phyloP scores from a whole-genome alignment of 2,329 filamentous ascomycete genomes.

The Trichoderma gracile region DNA sequence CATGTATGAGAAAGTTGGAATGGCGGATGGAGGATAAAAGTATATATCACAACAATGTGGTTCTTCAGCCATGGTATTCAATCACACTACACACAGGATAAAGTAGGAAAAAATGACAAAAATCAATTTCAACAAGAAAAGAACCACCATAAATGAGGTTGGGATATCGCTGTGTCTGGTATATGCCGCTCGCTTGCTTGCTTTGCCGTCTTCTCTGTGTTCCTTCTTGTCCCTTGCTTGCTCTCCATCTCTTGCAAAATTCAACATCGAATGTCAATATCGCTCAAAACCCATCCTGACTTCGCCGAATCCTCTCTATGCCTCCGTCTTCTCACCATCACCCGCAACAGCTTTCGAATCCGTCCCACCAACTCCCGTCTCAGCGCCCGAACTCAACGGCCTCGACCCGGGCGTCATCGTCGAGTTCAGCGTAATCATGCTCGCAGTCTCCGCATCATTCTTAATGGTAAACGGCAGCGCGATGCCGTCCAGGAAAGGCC shows the following conservation, averaged over 20 bases:
- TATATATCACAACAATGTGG: neutral
- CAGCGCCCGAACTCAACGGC: slow-evolving; percentile 37
- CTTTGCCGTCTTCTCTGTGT: neutral
- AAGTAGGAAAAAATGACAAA: slow-evolving; percentile 1
- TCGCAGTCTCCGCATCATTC: slow-evolving; percentile 64
- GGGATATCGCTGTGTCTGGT: slow-evolving; percentile 27
- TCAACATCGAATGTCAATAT: neutral
- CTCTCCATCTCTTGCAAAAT: neutral
- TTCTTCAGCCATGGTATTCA: neutral
- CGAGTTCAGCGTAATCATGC: slow-evolving; percentile 67
- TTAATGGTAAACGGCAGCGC: slow-evolving; percentile 72
- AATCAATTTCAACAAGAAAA: slow-evolving; percentile 16
- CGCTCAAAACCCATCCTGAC: slow-evolving; percentile 27
- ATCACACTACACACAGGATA: neutral
- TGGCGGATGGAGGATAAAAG: neutral
- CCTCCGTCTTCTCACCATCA: neutral
- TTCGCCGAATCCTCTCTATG: slow-evolving; percentile 42
- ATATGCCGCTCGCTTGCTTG: slow-evolving; percentile 1
- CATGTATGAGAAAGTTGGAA: slow-evolving; percentile 33
- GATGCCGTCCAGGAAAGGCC: slow-evolving; percentile 67
- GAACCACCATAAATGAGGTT: slow-evolving; percentile 18
- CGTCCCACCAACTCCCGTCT: slow-evolving; percentile 10
- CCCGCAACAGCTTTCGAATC: neutral
- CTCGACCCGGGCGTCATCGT: slow-evolving; percentile 37
- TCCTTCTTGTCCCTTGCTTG: neutral